Evolutionary conservation across 108 stramenopile species (phyloP).

Genomic region (Pseudonitzschia multistriata): DNA sequence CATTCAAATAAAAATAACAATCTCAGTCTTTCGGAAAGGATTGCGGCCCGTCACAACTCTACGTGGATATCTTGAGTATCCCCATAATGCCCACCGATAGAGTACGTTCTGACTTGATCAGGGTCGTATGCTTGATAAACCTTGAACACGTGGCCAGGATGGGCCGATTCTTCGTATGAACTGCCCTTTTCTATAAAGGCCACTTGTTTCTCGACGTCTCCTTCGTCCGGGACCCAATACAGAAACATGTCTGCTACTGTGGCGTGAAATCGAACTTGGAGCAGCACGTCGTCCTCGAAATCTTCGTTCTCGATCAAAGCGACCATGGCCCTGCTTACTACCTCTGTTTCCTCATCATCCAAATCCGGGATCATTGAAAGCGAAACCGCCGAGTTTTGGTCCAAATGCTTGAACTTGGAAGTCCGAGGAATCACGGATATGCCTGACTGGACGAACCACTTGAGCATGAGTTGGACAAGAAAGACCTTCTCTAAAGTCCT

Average conservation of each 20-base stretch:
- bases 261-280: constrained; percentile 48
- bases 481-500: constrained; percentile 14
- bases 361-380: constrained; percentile 33
- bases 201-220: constrained; percentile 37
- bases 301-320: constrained; percentile 53
- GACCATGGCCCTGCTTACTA: constrained; percentile 33
- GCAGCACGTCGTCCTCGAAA: constrained; percentile 42
- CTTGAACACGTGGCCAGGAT: constrained; percentile 53
- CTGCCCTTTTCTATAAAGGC: constrained; percentile 34
- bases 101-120: constrained; percentile 26
- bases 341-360: constrained; percentile 28
- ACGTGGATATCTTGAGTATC: constrained; percentile 35
- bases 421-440: constrained; percentile 50
- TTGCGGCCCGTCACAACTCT: constrained; percentile 28
- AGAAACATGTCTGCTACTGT: constrained; percentile 40
- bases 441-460: constrained; percentile 39
- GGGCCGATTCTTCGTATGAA: constrained; percentile 30
- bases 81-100: constrained; percentile 35
- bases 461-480: constrained; percentile 27
- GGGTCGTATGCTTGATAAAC: constrained; percentile 44
- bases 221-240: constrained; percentile 41
- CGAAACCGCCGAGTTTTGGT: constrained; percentile 34
- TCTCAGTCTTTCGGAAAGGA: too few species aligned
- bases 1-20: too few species aligned
- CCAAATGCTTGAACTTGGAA: constrained; percentile 23